phyloP scores from a whole-genome alignment of 2,329 filamentous ascomycete species.

The Talaromyces atroroseus region DNA sequence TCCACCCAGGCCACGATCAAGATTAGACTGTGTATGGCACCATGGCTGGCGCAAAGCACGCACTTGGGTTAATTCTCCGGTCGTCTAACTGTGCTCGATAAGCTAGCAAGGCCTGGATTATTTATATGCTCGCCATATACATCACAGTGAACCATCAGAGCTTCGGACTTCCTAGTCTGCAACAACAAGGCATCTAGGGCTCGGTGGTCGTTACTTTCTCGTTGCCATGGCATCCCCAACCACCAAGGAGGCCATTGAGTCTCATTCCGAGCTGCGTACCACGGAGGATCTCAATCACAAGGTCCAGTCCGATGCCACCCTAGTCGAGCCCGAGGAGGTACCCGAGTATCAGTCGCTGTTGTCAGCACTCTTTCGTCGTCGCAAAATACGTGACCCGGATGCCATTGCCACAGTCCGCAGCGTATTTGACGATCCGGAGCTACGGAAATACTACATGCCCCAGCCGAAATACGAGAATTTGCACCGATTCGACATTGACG shows the following conservation, averaged over 20 bases:
- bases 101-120: neutral
- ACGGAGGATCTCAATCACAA: neutral
- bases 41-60: slow-evolving; percentile 4
- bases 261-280: neutral
- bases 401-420: slow-evolving; percentile 19
- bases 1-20: neutral
- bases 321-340: slow-evolving; percentile 5
- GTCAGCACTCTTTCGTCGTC: slow-evolving; percentile 1
- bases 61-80: neutral
- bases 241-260: slow-evolving; percentile 1
- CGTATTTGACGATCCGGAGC: slow-evolving; percentile 41
- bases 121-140: neutral
- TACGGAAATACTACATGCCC: slow-evolving; percentile 29
- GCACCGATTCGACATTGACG: slow-evolving; percentile 28
- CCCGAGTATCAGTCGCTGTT: slow-evolving; percentile 7
- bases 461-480: slow-evolving; percentile 33
- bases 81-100: neutral
- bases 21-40: neutral
- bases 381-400: slow-evolving; percentile 14
- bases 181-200: too few species aligned
- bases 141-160: neutral
- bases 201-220: too few species aligned
- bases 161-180: too few species aligned
- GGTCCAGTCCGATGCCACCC: neutral
- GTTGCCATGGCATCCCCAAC: neutral